Base-by-base conservation (phyloP, 305 asterid species). In the Withania somnifera region DNA sequence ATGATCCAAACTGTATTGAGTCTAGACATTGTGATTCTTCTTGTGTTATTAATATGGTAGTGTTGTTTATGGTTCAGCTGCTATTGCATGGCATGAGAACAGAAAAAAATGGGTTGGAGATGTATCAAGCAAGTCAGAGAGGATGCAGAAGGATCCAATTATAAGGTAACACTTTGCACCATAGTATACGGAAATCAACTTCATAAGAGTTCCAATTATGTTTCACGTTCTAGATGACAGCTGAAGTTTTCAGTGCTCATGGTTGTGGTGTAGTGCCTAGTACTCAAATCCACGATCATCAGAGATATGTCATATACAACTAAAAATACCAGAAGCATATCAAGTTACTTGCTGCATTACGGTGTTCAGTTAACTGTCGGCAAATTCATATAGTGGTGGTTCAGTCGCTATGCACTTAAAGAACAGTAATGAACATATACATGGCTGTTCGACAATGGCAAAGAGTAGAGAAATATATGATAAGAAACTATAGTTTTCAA, bases 71-170 rank as follows among this genome's bases (percentile, higher is more conserved):
- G 81, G 54, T 88, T 85, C 87, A 95, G 98, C 94, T 86, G 95
- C 92, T 28, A 89, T 87, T 87, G 93, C 93, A 40, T 95, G 98
- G 98, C 87, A 88, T 1, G 98, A 93, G 90, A 88, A 83, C 87
- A 86, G 98, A 84, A 88, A 89, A 86, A 88, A 86, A 86, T 95
- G 98, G 98, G 83, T 82, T 19, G 97, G 98, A 80, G 91, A 92
- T 84, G 86, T 61, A 77, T 83, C 94, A 63, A 89, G 84, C 80
- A 89, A 84, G 86, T 76, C 91, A 42, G 87, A 84, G 54, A 88
- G 87, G 88, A 80, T 83, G 17, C 87, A 86, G 17, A 92, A 89
- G 89, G 98, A 95, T 81, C 98, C 87, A 15, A 87, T 93, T 77
- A 91, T 93, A 90, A 95, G 98, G 98, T 93, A 88, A 80, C 68